Evolutionary conservation across 169 alveolate species (phyloP).

Genomic region (Plasmodium berghei): DNA sequence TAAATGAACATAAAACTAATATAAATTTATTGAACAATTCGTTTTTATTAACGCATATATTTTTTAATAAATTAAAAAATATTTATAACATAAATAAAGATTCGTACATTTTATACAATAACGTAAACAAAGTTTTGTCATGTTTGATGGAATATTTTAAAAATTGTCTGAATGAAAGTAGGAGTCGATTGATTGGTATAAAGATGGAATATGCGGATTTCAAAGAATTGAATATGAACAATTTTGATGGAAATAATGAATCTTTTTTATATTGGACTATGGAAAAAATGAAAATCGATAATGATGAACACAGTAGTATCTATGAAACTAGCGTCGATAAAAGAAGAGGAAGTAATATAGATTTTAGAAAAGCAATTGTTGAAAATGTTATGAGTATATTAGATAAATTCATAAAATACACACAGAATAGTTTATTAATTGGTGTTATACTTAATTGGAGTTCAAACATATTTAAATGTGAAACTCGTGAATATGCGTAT

Average conservation of each 20-base stretch:
- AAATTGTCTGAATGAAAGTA: conserved; percentile 6
- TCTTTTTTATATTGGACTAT: not conserved
- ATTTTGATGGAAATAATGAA: not conserved
- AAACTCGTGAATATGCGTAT: conserved; percentile 29
- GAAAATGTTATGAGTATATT: conserved; percentile 46
- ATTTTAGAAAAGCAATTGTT: conserved; percentile 7
- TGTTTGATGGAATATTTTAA: conserved; percentile 29
- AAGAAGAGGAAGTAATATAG: not conserved
- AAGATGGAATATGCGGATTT: no score
- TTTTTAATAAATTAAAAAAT: conserved; percentile 48
- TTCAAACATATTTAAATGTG: conserved; percentile 23
- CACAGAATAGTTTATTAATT: conserved; percentile 33
- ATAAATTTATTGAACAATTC: conserved; percentile 26
- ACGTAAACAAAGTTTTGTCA: conserved; percentile 29
- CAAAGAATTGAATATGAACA: not conserved
- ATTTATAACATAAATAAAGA: conserved; percentile 22
- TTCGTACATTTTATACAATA: conserved; percentile 42
- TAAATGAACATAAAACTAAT: conserved; percentile 5
- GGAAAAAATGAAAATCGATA: not conserved
- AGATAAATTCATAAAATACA: conserved; percentile 25
- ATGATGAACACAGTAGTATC: not conserved
- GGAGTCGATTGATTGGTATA: not conserved
- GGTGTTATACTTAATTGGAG: conserved; percentile 41
- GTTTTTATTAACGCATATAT: conserved; percentile 26
- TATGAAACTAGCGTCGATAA: not conserved